Evolutionary conservation across 129 eudicot species (phyloP).

Genomic region (Glebionis coronaria): DNA sequence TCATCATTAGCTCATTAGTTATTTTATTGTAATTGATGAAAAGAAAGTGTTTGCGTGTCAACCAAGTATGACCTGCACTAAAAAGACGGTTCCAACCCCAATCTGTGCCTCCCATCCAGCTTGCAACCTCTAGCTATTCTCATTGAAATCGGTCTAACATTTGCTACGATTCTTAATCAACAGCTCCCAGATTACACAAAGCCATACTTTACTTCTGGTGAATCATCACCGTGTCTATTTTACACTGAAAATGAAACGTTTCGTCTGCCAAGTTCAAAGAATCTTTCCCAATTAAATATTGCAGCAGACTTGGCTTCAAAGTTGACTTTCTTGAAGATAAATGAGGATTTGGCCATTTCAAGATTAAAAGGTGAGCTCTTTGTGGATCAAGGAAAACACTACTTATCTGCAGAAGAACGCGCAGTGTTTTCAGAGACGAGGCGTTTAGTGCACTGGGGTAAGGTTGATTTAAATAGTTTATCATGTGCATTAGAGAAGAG

Average conservation of each 20-base stretch:
- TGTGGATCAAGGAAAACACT: slow-evolving; percentile 52
- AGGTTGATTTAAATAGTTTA: slow-evolving; percentile 36
- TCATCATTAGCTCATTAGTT: too few species aligned
- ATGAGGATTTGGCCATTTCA: slow-evolving; percentile 32
- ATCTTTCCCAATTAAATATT: slow-evolving; percentile 44
- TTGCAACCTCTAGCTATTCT: slow-evolving; percentile 1
- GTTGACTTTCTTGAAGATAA: slow-evolving; percentile 38
- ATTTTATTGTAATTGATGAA: too few species aligned
- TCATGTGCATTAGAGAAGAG: slow-evolving; percentile 36
- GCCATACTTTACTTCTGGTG: slow-evolving; percentile 26
- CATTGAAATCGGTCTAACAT: neutral
- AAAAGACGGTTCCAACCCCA: neutral
- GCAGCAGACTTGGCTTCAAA: slow-evolving; percentile 45
- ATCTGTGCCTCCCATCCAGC: neutral
- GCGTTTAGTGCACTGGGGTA: slow-evolving; percentile 50
- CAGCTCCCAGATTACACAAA: slow-evolving; percentile 66
- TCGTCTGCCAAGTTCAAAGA: slow-evolving; percentile 39
- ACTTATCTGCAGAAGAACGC: slow-evolving; percentile 28
- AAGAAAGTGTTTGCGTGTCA: too few species aligned
- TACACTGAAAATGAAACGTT: slow-evolving; percentile 49
- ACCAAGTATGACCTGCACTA: neutral
- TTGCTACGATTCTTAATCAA: neutral
- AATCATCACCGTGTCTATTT: slow-evolving; percentile 32
- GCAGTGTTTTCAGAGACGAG: slow-evolving; percentile 12
- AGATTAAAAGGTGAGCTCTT: slow-evolving; percentile 66